Base-by-base conservation (phyloP, 2,329 filamentous ascomycete genomes). In the Hirsutella thompsonii region DNA sequence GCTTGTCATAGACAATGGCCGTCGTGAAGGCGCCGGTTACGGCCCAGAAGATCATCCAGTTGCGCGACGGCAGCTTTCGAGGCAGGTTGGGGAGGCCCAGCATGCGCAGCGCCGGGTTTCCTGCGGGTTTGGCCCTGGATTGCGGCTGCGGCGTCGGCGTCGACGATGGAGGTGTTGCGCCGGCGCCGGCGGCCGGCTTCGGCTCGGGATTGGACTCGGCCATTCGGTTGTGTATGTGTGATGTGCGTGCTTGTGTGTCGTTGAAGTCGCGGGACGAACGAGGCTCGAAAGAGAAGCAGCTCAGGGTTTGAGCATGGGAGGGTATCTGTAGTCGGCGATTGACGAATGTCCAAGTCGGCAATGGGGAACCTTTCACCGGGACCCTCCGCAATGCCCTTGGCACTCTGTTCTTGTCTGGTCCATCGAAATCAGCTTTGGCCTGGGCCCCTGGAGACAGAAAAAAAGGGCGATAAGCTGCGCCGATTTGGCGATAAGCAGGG, bases 11-110 rank as follows among this genome's bases (percentile, higher is more conserved):
- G 56, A 92, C 74, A 42, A 96, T 72, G 40, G 87, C 83, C 14
- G 76, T 79, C 5, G 85, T 78, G 56, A 94, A 83, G 37, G 84
- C 76, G 40, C 81, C 81, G 10, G 82, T 81, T 42, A 96, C 61
- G 37, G 82, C 71, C 62, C 89, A 79, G 67, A 98, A 98, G 55
- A 98, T 95, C 64, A 92, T 78, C 92, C 92, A 98, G 60, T 96
- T 96, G 46, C 92, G 83, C 16, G 90, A 96, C 8, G 92, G 92
- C 16, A 98, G 77, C 61, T 79, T 87, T 52, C 80, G 74, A 44
- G 84, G 83, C 46, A 95, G 76, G 50, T 81, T 83, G 39, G 90
- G 90, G 44, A 98, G 68, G 43, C 90, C 90, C 66, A 92, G 78
- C 73, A 85, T 83, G 47, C 76, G 76, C 53, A 86, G 75, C 41